Evolutionary conservation across 2,329 filamentous ascomycete species (phyloP), one percentile per base, ranked within the genome.

Genomic region (Epichloe coenophiala): DNA sequence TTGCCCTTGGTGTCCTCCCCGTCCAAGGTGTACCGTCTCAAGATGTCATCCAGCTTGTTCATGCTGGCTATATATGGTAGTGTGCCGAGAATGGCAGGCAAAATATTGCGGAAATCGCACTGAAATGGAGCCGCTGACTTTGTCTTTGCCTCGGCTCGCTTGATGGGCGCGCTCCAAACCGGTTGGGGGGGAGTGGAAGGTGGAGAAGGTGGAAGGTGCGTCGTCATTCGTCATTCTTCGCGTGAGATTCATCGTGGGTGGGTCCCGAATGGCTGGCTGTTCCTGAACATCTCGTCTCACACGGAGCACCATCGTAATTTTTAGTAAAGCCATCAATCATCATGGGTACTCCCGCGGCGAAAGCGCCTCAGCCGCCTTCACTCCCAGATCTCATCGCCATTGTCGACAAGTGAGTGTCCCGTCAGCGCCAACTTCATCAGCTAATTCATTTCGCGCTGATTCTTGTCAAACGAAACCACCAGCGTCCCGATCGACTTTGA

Each of bases 401-500:
- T 6, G 66, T 69, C 39, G 71, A 73, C 60, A 73, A 69, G 70
- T 73, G 61, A 59, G 63, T 48, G 19, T 21, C 21, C 48, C 33
- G n/a, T 33, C 23, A 37, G 36, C 17, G 15, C 21, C 47, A 17
- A 12, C 39, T 12, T 43, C 12, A 31, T 13, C 40, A 23, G 21
- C 1, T 23, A 6, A 21, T 21, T 21, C 19, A 17, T 17, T 17
- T 8, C 27, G 1, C 35, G 44, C 21, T 15, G 48, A 49, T 31
- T 17, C 45, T 56, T 48, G 27, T 31, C 27, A 9, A 9, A 17
- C 27, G 8, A 31, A 31, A 31, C 27, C 27, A 21, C 23, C 55
- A 76, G 74, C 58, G 73, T 76, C n/a, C 72, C 75, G 0, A 63
- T 70, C 13, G 61, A 70, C 55, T 71, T 71, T 55, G 64, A 66